Conservation (phyloP, 2,329 filamentous ascomycete species). For the Diaporthe australafricana region DNA sequence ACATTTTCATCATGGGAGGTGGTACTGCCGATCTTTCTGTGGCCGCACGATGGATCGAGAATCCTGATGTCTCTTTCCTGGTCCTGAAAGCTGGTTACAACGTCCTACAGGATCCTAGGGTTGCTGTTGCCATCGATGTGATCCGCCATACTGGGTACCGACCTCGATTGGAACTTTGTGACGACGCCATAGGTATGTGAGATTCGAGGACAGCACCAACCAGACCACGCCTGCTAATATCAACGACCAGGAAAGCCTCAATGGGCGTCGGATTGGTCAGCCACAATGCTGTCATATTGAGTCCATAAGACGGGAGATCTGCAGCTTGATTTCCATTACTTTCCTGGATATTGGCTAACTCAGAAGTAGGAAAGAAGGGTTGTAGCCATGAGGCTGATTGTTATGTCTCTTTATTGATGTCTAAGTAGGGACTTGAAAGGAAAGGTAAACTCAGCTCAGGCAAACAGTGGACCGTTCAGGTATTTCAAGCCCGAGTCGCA, state of each 20-base stretch:
- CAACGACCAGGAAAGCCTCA: neutral
- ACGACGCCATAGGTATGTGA: constrained; percentile 5
- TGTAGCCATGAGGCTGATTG: too few species aligned
- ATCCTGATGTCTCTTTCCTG: constrained; percentile 1
- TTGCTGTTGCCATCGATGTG: constrained; percentile 7
- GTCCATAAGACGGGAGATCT: neutral
- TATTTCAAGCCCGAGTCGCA: neutral
- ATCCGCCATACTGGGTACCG: constrained; percentile 20
- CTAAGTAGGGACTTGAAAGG: too few species aligned
- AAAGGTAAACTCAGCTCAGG: too few species aligned
- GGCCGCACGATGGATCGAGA: constrained; percentile 20
- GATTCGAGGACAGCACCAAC: too few species aligned
- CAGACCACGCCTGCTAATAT: too few species aligned
- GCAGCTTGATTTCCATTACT: too few species aligned
- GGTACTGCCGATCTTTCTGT: constrained; percentile 19
- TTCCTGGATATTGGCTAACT: neutral
- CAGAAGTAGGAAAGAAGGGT: neutral
- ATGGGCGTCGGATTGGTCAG: constrained; percentile 19
- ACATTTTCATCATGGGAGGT: constrained; percentile 7
- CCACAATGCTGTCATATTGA: constrained; percentile 13
- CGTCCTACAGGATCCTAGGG: neutral
- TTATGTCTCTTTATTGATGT: too few species aligned
- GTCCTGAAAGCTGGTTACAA: constrained; percentile 20
- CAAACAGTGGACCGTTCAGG: neutral
- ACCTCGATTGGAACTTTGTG: constrained; percentile 10